Percentiles rank a stretch among this genome's conserved stretches.
These are phyloP conservation scores for Cystobasidium sp. DNA, from an alignment of 1,284 basidiomycete species.

Conservation along the genomic window DNA sequence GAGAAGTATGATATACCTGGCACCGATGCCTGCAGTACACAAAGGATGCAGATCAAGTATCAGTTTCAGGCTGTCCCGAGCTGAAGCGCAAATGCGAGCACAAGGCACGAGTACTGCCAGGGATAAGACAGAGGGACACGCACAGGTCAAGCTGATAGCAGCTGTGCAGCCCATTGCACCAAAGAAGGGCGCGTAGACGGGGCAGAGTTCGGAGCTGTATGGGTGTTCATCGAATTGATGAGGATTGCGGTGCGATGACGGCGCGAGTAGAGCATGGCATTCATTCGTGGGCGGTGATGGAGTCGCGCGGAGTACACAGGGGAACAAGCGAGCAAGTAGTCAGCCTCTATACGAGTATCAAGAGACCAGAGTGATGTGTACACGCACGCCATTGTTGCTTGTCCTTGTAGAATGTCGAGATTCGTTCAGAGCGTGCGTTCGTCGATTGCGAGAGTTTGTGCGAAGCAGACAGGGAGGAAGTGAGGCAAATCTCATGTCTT, in stretches of 20 bases:
- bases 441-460: slow-evolving; percentile 4
- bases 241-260: slow-evolving; percentile 1
- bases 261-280: neutral
- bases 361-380: neutral
- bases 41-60: neutral
- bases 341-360: neutral
- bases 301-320: neutral
- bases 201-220: slow-evolving; percentile 74
- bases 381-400: slow-evolving; percentile 15
- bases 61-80: neutral
- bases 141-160: slow-evolving; percentile 96
- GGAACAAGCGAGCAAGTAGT: neutral
- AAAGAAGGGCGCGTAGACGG: slow-evolving; percentile 95
- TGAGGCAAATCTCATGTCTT: neutral
- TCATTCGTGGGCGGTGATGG: neutral
- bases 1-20: slow-evolving; percentile 20
- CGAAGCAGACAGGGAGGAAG: neutral
- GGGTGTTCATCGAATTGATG: neutral
- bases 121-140: slow-evolving; percentile 57
- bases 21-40: slow-evolving; percentile 35
- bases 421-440: neutral
- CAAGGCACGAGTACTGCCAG: slow-evolving; percentile 4
- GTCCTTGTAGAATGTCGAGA: neutral
- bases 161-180: slow-evolving; percentile 96
- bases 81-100: neutral